Percentiles rank a stretch among this genome's conserved stretches.
These are phyloP conservation scores for Lodderomyces theae DNA, from an alignment of 1,139 yeast genomes.

Conservation along the genomic window DNA sequence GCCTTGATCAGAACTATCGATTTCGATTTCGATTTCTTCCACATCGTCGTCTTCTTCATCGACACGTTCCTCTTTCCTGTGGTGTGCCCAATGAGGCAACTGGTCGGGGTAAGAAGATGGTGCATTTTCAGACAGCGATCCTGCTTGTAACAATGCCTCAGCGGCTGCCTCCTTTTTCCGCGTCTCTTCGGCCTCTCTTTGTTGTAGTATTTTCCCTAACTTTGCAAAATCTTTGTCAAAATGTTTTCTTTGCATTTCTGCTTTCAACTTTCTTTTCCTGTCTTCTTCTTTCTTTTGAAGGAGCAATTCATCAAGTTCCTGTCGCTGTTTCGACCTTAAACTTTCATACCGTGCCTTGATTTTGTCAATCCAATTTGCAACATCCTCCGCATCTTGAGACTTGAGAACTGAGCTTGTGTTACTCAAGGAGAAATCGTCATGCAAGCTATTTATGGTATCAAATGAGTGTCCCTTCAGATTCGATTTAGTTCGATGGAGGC, in stretches of 20 bases:
- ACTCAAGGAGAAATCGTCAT: background rate
- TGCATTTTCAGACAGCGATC: conserved; percentile 1
- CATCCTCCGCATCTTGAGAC: conserved; percentile 25
- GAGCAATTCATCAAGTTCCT: conserved; percentile 23
- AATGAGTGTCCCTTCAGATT: background rate
- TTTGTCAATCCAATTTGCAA: conserved; percentile 54
- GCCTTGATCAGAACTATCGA: background rate
- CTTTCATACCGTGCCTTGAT: conserved; percentile 39
- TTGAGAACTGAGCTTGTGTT: background rate
- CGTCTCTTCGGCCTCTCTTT: conserved; percentile 8
- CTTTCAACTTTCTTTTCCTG: conserved; percentile 14
- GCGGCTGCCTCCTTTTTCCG: background rate
- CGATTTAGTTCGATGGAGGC: background rate
- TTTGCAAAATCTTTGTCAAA: conserved; percentile 42
- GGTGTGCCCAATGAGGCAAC: background rate
- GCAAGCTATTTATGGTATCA: background rate
- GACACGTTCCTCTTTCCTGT: conserved; percentile 9
- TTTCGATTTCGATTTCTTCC: conserved; percentile 10
- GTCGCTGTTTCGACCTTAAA: conserved; percentile 27
- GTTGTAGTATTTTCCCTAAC: conserved; percentile 28
- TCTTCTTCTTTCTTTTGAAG: conserved; percentile 4
- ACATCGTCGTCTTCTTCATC: conserved; percentile 10
- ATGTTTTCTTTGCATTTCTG: conserved; percentile 26
- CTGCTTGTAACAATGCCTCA: conserved; percentile 3
- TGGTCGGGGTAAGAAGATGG: background rate